Conservation (phyloP, 1,284 basidiomycete species). For the Microbotryum silenes-acaulis region DNA sequence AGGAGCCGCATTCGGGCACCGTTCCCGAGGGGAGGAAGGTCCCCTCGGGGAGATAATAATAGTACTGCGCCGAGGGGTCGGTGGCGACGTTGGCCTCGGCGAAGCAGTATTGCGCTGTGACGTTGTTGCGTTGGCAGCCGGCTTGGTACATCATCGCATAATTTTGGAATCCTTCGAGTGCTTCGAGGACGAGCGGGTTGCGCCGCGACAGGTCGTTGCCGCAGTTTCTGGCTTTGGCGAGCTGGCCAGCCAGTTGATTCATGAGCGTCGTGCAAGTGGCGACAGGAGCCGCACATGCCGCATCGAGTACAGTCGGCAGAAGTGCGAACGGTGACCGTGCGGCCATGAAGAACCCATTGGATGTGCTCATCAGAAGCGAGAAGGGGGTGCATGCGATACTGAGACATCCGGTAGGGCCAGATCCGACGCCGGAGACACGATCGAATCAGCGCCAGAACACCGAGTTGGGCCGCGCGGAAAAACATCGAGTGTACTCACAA, state of each 20-base stretch:
- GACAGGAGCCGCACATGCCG: slow-evolving; percentile 26
- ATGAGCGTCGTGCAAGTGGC: slow-evolving; percentile 22
- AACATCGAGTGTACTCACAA: slow-evolving; percentile 10
- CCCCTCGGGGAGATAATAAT: slow-evolving; percentile 28
- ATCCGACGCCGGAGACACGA: background rate
- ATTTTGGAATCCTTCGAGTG: slow-evolving; percentile 32
- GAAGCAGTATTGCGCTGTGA: slow-evolving; percentile 31
- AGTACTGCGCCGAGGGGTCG: slow-evolving; percentile 24
- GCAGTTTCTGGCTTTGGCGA: slow-evolving; percentile 21
- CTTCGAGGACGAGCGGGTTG: slow-evolving; percentile 32
- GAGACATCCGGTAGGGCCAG: too few species aligned
- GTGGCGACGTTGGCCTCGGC: slow-evolving; percentile 27
- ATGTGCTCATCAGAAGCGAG: slow-evolving; percentile 34
- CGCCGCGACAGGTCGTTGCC: slow-evolving; percentile 25
- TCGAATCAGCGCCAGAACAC: background rate
- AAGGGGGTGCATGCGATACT: slow-evolving; percentile 31
- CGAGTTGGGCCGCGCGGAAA: background rate
- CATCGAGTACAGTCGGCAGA: slow-evolving; percentile 31
- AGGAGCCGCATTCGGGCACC: slow-evolving; percentile 21
- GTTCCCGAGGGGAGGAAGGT: slow-evolving; percentile 29
- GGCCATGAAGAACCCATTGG: slow-evolving; percentile 32
- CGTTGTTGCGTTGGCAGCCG: slow-evolving; percentile 26
- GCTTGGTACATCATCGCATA: slow-evolving; percentile 24
- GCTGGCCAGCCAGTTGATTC: slow-evolving; percentile 19
- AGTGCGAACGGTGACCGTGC: slow-evolving; percentile 17